Evolutionary conservation across 176 grass and related monocot species (phyloP), one percentile per base, ranked within the genome.

Genomic region (Aegilops sharonensis): DNA sequence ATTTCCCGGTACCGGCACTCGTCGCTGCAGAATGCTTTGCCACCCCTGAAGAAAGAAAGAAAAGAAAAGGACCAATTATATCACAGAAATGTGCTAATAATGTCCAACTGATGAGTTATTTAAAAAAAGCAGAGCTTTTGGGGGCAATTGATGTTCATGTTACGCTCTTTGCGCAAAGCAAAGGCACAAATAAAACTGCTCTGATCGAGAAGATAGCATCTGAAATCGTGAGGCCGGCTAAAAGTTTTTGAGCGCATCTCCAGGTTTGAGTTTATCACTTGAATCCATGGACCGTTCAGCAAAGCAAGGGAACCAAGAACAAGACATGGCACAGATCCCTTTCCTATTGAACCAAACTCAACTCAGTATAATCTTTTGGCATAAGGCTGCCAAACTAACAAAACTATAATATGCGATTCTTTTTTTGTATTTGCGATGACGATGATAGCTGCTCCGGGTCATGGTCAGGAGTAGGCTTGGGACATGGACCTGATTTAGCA

Each of bases 11-110:
- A 85, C 59, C 61, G 86, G 84, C 91, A 95, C 77, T 91, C 91
- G 24, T 78, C 80, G 88, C 93, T 91, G 84, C 89, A 95, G 84
- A 95, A 95, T 27, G 88, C 88, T 85, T 85, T 93, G 43, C 89
- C 86, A n/a, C 86, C 93, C 76, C 93, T 95, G 84, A 27, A 85
- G 12, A 78, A 86, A 37, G 18, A 50, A 68, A 39, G 75, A 80
- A 27, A 85, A 30, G 12, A 48, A 68, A 80, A 68, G 24, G 24
- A 52, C 12, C 60, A 75, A 80, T 83, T 87, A 80, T 42, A 88
- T 87, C 69, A 70, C 40, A 81, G 34, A 34, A 81, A 36, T 84
- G 87, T 29, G 75, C 50, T 23, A 40, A 87, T 84, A 69, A 21
- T 59, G 64, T 9, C 81, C 80, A 85, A 85, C 68, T 64, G 4